These are phyloP conservation scores for Paramarasmius palmivorus DNA, from an alignment of 1,284 basidiomycete species.

Conservation along the genomic window DNA sequence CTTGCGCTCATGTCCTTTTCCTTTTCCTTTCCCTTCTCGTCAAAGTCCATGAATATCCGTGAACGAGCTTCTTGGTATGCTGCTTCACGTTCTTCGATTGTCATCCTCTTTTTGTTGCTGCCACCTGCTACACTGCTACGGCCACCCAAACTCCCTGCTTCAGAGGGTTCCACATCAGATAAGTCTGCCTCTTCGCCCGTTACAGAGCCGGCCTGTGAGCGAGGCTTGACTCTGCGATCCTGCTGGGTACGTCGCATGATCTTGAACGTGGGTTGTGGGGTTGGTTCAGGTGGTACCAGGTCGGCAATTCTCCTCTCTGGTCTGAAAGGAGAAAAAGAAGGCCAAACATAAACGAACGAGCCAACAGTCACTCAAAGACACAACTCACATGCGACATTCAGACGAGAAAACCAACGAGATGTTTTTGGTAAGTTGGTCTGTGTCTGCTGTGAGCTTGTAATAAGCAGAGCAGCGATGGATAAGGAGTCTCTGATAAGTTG, in stretches of 20 bases:
- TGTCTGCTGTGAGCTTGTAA: constrained; percentile 69
- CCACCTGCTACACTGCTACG: constrained; percentile 59
- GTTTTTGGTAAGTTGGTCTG: constrained; percentile 60
- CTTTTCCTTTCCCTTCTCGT: constrained; percentile 76
- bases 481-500: constrained; percentile 79
- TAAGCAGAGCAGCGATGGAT: constrained; percentile 81
- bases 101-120: constrained; percentile 54
- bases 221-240: constrained; percentile 53
- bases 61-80: constrained; percentile 81
- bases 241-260: constrained; percentile 71
- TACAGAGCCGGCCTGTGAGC: constrained; percentile 66
- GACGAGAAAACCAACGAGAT: constrained; percentile 55
- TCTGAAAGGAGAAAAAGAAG: constrained; percentile 36
- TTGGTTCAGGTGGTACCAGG: constrained; percentile 74
- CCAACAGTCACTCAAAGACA: constrained; percentile 6
- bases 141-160: constrained; percentile 71
- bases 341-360: constrained; percentile 5
- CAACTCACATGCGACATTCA: constrained; percentile 73
- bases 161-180: constrained; percentile 76
- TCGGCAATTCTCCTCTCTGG: constrained; percentile 68
- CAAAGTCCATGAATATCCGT: constrained; percentile 79
- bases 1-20: constrained; percentile 75
- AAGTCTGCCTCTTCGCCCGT: constrained; percentile 71
- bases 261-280: constrained; percentile 73
- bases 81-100: constrained; percentile 55